Evolutionary conservation across 306 rosid genomes (phyloP), one percentile per base, ranked within the genome.

Genomic region (Prunus mira): DNA sequence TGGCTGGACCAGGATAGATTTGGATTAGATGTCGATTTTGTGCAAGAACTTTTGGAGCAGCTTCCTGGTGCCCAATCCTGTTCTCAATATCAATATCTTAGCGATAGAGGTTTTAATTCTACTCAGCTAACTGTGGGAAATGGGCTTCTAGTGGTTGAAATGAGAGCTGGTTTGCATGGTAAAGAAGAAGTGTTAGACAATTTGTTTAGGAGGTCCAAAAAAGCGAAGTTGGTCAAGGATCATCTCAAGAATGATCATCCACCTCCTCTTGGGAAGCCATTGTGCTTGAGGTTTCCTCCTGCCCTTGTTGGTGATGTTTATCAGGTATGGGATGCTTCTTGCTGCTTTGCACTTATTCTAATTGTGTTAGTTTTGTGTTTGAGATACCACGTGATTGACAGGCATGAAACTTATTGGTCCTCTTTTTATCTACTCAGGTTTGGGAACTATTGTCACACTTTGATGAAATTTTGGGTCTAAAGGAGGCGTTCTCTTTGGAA

Each of bases 1-100:
- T 96, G 99, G 99, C 82, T 96, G 83, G 96, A 86, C 74, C 96
- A 88, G 80, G 99, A 96, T 78, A 93, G 99, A 82, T 89, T 93
- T 86, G 99, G 99, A 76, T 79, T 96, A 77, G 96, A 96, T 78
- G 87, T 80, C 43, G 97, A 91, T 79, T 96, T 96, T 91, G 93
- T 91, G 64, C 99, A 91, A 87, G 98, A 96, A 82, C 80, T 93
- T 75, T 68, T 96, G 69, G 98, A 96, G 81, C 88, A 85, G 81
- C 91, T 83, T 80, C 97, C 97, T 72, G 91, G 87, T 67, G 86
- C 88, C 28, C 80, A 83, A 76, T 76, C 84, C 73, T 84, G 84
- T 85, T 76, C 81, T 15, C 85, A 78, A 24, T 96, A 96, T 86
- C 90, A 87, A 67, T 82, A 81, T 80, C 78, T 89, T 77, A 84